Evolutionary conservation across 1,284 basidiomycete genomes (phyloP).

Genomic region (Boletus smithii): DNA sequence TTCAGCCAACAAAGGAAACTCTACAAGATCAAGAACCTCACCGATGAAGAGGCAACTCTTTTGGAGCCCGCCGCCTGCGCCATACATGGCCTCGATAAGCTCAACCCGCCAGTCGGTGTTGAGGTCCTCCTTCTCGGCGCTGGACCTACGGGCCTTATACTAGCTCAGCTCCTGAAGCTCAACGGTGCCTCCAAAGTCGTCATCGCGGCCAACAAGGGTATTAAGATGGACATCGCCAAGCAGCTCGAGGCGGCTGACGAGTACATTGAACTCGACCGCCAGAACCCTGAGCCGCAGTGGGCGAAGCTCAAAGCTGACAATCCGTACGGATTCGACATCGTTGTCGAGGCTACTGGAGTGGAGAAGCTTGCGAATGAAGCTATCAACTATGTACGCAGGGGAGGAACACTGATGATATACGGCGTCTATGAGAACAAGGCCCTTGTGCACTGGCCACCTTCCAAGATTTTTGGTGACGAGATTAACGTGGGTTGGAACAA

Average conservation of each 20-base stretch:
- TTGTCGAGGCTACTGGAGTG: conserved; percentile 83
- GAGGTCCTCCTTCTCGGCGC: conserved; percentile 77
- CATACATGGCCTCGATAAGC: conserved; percentile 84
- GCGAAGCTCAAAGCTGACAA: conserved; percentile 71
- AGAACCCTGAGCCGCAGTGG: conserved; percentile 78
- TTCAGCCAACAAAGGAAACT: conserved; percentile 63
- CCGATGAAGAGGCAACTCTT: conserved; percentile 86
- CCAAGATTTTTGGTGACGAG: conserved; percentile 84
- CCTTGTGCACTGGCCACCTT: conserved; percentile 77
- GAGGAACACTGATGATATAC: conserved; percentile 71
- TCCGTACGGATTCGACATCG: conserved; percentile 85
- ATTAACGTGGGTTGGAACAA: conserved; percentile 53
- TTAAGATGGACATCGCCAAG: conserved; percentile 82
- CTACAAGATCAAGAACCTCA: conserved; percentile 80
- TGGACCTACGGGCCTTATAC: conserved; percentile 79
- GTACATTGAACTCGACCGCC: conserved; percentile 79
- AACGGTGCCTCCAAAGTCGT: conserved; percentile 77
- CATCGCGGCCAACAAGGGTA: conserved; percentile 80
- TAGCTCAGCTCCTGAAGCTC: conserved; percentile 81
- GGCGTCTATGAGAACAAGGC: conserved; percentile 76
- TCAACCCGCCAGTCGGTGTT: conserved; percentile 71
- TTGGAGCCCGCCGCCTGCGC: conserved; percentile 87
- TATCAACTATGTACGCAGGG: conserved; percentile 81
- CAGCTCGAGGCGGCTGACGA: conserved; percentile 74
- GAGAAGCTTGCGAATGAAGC: conserved; percentile 77